A percentile compares a stretch with the other conserved stretches of the same genome.
Evolutionary conservation across 352 stramenopile genomes (phyloP).

Genomic region (Blastocystis sp.): DNA sequence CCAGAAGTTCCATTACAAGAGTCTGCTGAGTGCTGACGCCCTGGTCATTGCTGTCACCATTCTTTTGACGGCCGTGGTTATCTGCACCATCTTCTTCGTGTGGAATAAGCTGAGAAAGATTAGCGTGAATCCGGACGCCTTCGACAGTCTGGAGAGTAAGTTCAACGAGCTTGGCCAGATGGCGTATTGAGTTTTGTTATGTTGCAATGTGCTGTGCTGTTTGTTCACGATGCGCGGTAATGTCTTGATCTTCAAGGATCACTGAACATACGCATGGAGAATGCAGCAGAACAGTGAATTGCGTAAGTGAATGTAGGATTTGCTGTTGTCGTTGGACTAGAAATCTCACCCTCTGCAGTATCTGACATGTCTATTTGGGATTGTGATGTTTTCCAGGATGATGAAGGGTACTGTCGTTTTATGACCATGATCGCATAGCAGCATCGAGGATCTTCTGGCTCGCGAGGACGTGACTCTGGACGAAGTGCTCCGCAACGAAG

Average conservation of each 20-base stretch:
- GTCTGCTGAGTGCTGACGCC: slow-evolving; percentile 51
- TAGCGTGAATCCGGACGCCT: slow-evolving; percentile 65
- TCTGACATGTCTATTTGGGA: slow-evolving; percentile 61
- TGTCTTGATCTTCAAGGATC: slow-evolving; percentile 34
- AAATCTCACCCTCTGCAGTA: slow-evolving; percentile 17
- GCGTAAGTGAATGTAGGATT: background rate
- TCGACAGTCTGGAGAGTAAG: slow-evolving; percentile 66
- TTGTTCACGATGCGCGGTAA: background rate
- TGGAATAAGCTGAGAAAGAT: slow-evolving; percentile 69
- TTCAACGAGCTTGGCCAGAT: slow-evolving; percentile 69
- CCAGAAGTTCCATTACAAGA: slow-evolving; percentile 56
- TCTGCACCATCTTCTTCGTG: slow-evolving; percentile 58
- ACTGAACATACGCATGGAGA: slow-evolving; percentile 6
- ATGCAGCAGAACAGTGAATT: background rate
- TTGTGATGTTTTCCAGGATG: slow-evolving; percentile 60
- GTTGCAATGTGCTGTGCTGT: slow-evolving; percentile 16
- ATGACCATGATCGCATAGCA: background rate
- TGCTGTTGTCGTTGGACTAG: background rate
- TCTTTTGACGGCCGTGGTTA: slow-evolving; percentile 17
- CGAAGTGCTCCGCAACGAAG: slow-evolving; percentile 30
- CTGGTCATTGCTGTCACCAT: slow-evolving; percentile 30
- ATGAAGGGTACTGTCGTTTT: slow-evolving; percentile 3
- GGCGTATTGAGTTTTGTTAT: slow-evolving; percentile 46
- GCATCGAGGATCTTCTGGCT: slow-evolving; percentile 44
- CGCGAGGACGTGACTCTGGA: slow-evolving; percentile 40